Percentiles rank a stretch among this genome's conserved stretches.
These are phyloP conservation scores for Boletellus ananas DNA, from an alignment of 768 basidiomycete species.

Conservation along the genomic window DNA sequence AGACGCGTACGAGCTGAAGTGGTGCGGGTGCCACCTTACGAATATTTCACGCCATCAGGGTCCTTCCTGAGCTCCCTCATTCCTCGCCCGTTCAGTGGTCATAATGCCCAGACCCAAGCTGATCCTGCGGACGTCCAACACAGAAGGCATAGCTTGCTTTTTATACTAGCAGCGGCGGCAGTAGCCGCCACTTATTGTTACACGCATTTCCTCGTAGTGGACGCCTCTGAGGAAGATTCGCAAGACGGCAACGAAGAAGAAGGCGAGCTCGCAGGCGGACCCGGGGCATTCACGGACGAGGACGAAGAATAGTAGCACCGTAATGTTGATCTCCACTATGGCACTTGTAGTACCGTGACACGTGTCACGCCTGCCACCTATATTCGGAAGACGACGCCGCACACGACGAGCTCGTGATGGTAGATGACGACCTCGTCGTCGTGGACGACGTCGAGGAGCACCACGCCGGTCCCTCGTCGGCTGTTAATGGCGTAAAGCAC, in stretches of 20 bases:
- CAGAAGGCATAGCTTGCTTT: conserved; percentile 50
- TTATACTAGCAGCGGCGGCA: conserved; percentile 44
- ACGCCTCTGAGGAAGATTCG: neutral
- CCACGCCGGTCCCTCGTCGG: conserved; percentile 36
- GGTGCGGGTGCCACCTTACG: conserved; percentile 27
- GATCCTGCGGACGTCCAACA: conserved; percentile 45
- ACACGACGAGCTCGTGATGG: conserved; percentile 19
- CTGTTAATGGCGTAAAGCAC: conserved; percentile 23
- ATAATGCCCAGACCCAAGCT: conserved; percentile 10
- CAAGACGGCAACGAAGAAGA: conserved; percentile 10
- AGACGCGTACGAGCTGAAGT: conserved; percentile 40
- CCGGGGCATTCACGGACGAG: conserved; percentile 9
- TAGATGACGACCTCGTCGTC: conserved; percentile 62
- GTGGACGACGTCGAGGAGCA: conserved; percentile 53
- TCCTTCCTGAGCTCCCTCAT: conserved; percentile 37
- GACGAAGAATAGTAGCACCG: conserved; percentile 9
- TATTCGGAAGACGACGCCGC: neutral
- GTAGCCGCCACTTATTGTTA: conserved; percentile 39
- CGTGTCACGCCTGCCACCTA: conserved; percentile 11
- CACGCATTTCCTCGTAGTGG: neutral
- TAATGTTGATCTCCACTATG: neutral
- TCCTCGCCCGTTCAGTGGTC: conserved; percentile 27
- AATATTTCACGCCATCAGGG: conserved; percentile 15
- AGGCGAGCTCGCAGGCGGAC: conserved; percentile 5
- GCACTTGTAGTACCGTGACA: conserved; percentile 6